Conservation (phyloP, 495 filamentous ascomycete species). For the Cladorrhinum samala region DNA sequence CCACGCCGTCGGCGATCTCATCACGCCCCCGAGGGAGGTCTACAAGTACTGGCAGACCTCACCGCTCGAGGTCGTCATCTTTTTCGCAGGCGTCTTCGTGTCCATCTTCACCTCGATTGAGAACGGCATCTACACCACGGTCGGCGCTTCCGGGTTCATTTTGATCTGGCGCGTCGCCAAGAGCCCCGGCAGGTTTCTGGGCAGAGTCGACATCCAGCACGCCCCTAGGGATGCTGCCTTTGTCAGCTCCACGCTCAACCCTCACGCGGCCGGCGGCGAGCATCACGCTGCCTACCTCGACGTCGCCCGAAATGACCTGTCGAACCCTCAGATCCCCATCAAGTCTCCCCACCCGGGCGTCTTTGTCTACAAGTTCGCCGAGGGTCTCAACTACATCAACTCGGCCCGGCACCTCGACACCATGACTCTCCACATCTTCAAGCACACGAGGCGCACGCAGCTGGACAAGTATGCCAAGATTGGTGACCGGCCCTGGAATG, state of each 20-base stretch:
- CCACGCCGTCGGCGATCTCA: slow-evolving; percentile 47
- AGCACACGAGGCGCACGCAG: slow-evolving; percentile 35
- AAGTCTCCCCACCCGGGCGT: slow-evolving; percentile 42
- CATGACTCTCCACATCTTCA: slow-evolving; percentile 38
- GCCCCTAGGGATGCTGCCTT: slow-evolving; percentile 15
- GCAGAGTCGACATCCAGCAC: slow-evolving; percentile 21
- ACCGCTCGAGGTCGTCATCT: slow-evolving; percentile 46
- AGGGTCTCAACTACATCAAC: slow-evolving; percentile 50
- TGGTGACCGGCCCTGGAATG: slow-evolving; percentile 68
- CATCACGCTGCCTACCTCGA: slow-evolving; percentile 22
- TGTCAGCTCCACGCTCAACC: slow-evolving; percentile 16
- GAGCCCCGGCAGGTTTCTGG: slow-evolving; percentile 39
- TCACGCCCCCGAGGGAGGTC: slow-evolving; percentile 41
- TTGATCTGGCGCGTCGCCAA: slow-evolving; percentile 43
- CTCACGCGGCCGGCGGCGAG: slow-evolving; percentile 4
- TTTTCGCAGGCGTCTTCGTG: slow-evolving; percentile 46
- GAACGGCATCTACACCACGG: slow-evolving; percentile 47
- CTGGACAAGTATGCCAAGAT: slow-evolving; percentile 31
- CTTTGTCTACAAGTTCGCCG: slow-evolving; percentile 47
- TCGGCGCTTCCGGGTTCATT: slow-evolving; percentile 36
- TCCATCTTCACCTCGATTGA: slow-evolving; percentile 47
- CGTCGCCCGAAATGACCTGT: slow-evolving; percentile 30
- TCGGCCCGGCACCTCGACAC: slow-evolving; percentile 42
- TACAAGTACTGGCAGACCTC: slow-evolving; percentile 48
- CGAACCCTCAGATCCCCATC: slow-evolving; percentile 37